Conservation (phyloP, 1,284 basidiomycete species). For the Ceratobasidium papillatum region DNA sequence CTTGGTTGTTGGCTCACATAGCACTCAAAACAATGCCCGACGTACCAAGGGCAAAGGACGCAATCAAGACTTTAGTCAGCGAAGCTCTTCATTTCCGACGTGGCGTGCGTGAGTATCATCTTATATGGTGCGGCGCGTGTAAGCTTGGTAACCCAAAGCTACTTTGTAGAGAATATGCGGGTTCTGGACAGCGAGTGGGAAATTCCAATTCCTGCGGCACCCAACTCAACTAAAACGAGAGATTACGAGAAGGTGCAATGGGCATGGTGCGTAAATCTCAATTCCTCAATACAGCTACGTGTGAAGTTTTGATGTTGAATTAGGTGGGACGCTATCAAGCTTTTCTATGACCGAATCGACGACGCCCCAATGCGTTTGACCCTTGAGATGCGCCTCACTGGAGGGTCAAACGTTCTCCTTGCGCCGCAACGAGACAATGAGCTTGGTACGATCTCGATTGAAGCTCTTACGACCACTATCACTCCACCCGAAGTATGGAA, state of each 20-base stretch:
- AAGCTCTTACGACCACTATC: slow-evolving; percentile 37
- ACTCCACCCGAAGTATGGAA: slow-evolving; percentile 40
- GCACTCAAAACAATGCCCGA: slow-evolving; percentile 41
- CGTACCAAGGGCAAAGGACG: slow-evolving; percentile 1
- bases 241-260: slow-evolving; percentile 41
- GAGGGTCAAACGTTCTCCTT: slow-evolving; percentile 38
- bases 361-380: slow-evolving; percentile 41
- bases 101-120: slow-evolving; percentile 41
- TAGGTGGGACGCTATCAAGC: slow-evolving; percentile 43
- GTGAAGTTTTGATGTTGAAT: background rate
- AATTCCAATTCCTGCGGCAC: slow-evolving; percentile 35
- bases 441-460: slow-evolving; percentile 42
- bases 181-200: slow-evolving; percentile 43
- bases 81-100: slow-evolving; percentile 45
- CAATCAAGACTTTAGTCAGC: slow-evolving; percentile 40
- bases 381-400: slow-evolving; percentile 44
- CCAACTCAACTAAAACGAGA: slow-evolving; percentile 23
- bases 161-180: slow-evolving; percentile 40
- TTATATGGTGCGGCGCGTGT: background rate
- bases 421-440: slow-evolving; percentile 42
- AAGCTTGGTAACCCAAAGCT: no score
- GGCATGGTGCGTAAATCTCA: slow-evolving; percentile 36
- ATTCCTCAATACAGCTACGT: background rate
- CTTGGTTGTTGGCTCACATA: slow-evolving; percentile 3
- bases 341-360: slow-evolving; percentile 34